Percentiles rank a stretch among this genome's conserved stretches.
Evolutionary conservation across 2,329 filamentous ascomycete genomes (phyloP).

Genomic region (Alternaria burnsii): DNA sequence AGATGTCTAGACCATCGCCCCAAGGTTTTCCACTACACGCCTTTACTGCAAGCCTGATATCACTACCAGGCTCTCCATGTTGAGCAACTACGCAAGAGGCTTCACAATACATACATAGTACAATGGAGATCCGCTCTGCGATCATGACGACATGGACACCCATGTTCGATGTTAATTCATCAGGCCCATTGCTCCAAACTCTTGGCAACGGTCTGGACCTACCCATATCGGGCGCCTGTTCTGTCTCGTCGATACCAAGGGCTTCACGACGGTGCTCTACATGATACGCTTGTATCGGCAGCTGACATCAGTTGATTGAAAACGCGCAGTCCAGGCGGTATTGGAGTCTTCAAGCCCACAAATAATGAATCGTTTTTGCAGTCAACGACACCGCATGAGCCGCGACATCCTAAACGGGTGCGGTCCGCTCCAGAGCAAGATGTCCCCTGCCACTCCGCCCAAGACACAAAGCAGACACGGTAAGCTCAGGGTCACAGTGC

Average conservation of each 20-base stretch:
- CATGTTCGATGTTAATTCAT: constrained; percentile 9
- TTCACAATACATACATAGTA: not conserved
- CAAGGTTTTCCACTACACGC: not conserved
- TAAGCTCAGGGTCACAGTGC: constrained; percentile 1
- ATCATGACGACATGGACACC: constrained; percentile 30
- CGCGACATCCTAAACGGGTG: not conserved
- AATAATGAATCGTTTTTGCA: not conserved
- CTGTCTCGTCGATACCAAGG: constrained; percentile 10
- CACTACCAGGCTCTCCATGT: not conserved
- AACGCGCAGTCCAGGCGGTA: not conserved
- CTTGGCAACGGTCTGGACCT: constrained; percentile 41
- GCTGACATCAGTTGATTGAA: constrained; percentile 5
- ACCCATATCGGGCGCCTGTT: constrained; percentile 6
- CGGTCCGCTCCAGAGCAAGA: constrained; percentile 6
- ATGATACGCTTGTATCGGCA: constrained; percentile 10
- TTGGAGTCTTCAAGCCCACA: not conserved
- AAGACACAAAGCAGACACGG: not conserved
- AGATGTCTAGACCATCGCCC: not conserved
- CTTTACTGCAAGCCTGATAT: not conserved
- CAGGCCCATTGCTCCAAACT: constrained; percentile 18
- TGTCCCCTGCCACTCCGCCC: not conserved
- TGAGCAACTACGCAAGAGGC: not conserved
- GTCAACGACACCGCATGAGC: not conserved
- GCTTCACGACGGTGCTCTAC: constrained; percentile 8
- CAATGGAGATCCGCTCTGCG: not conserved